Evolutionary conservation across 1,284 basidiomycete genomes (phyloP), one percentile per base, ranked within the genome.

Genomic region (Leccinum pachyderme): DNA sequence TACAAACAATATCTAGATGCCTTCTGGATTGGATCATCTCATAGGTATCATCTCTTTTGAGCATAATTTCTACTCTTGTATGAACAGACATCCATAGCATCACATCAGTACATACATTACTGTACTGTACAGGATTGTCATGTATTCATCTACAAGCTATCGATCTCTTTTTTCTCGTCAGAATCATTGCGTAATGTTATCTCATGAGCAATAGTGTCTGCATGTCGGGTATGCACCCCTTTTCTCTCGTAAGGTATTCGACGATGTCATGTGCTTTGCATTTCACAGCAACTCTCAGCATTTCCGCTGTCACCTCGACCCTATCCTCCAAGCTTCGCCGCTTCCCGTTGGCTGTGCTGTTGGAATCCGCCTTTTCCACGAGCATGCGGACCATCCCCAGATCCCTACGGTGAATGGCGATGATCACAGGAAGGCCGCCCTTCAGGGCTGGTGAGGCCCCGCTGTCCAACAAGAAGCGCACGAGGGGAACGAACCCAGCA

Each of bases 351-450:
- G 56, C 59, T 53, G 53, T 63, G 53, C 39, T 27, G 31, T 45
- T 37, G 12, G 51, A 9, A 13, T 72, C 73, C 29, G 64, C 72
- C 49, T 80, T 76, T 67, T 95, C 92, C 49, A 95, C 77, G 22
- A 95, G 77, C 70, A 89, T 70, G 65, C 80, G 84, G 31, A 95
- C 84, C 52, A 93, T 74, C 0, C 63, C 59, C 11, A 94, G 71
- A 60, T 93, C 83, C 59, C 81, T 82, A 59, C 81, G 79, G 51
- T 80, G 77, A 50, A 95, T 89, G 3, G 93, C 93, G 5, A 91
- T 80, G 41, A 78, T 73, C n/a, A 95, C 77, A 0, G 91, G 78
- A 28, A 93, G 72, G 24, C 76, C 78, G 9, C 79, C 67, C 62
- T 87, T 87, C 59, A 73, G 72, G 11, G 66, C 65, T 0, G 93